Base-by-base conservation (phyloP, 345 rosid genomes). In the Kernera saxatilis region DNA sequence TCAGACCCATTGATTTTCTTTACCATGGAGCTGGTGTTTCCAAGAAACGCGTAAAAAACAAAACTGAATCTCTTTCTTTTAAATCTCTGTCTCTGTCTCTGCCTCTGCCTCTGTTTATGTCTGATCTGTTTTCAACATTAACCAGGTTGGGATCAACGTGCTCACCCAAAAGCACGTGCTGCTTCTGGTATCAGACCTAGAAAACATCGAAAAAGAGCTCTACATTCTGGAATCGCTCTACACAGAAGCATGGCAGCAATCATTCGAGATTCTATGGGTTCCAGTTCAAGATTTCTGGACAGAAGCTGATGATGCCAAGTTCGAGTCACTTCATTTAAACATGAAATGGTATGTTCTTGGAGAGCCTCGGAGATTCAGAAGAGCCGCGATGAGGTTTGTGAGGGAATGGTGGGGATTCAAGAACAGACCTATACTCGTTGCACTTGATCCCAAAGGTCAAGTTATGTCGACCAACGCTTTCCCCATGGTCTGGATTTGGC, bases 401-500 rank as follows among this genome's bases (percentile, higher is more conserved):
- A 84, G 71, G 73, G 80, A 90, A 56, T 75, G 72, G 35, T 93
- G 97, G 98, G 83, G 74, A 11, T 88, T 88, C 49, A 72, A 77
- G 79, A 83, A 83, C 72, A 85, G 79, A 61, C 85, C 97, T n/a
- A 72, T 90, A 27, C 75, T 87, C 17, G 89, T 93, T 49, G 98
- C 84, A 25, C 78, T 93, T 73, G 93, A 90, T 57, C 86, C 90
- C 1, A 90, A 88, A 67, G 98, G 96, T n/a, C 83, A 73, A 55
- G 88, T 88, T 41, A 84, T 70, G 72, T 81, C 82, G 52, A 85
- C 82, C 18, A 90, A 90, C 48, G 97, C 98, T 22, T 73, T 93
- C 64, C 86, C 85, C 49, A 90, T 93, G 98, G 84, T 87, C 77
- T 85, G 91, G 87, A 87, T 90, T 69, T 90, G 97, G 96, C 88